A percentile compares a stretch with the other conserved stretches of the same genome.
These are phyloP conservation scores for Fusarium sp. DNA, from an alignment of 2,329 filamentous ascomycete genomes.

Conservation along the genomic window DNA sequence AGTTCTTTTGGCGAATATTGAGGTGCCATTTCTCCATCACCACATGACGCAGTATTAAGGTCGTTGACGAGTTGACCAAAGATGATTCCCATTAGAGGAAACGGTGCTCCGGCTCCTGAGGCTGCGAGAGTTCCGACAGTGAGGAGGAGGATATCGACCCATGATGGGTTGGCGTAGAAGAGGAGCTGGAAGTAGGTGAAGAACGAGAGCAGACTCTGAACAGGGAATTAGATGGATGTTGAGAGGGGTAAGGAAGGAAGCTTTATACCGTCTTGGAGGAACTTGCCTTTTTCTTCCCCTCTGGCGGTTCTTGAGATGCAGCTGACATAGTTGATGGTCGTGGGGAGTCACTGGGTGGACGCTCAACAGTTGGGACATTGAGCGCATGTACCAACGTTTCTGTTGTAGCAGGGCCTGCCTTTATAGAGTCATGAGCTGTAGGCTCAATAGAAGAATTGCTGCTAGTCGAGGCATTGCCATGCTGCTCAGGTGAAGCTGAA, in stretches of 20 bases:
- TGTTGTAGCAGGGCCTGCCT: background rate
- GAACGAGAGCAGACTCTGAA: slow-evolving; percentile 37
- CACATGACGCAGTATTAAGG: slow-evolving; percentile 67
- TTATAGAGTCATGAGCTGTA: background rate
- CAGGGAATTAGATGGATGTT: slow-evolving; percentile 3
- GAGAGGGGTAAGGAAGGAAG: background rate
- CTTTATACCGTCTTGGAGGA: no score
- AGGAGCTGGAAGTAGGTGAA: slow-evolving; percentile 57
- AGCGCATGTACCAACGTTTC: slow-evolving; percentile 2
- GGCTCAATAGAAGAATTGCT: background rate
- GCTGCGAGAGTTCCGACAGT: slow-evolving; percentile 55
- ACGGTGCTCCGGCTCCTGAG: slow-evolving; percentile 68
- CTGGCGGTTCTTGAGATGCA: slow-evolving; percentile 3
- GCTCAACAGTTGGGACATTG: slow-evolving; percentile 1
- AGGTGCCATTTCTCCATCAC: slow-evolving; percentile 38
- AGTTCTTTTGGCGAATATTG: slow-evolving; percentile 44
- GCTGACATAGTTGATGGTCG: slow-evolving; percentile 15
- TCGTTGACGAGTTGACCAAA: slow-evolving; percentile 71
- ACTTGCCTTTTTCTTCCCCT: slow-evolving; percentile 24
- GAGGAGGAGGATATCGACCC: slow-evolving; percentile 55
- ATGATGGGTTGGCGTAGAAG: slow-evolving; percentile 55
- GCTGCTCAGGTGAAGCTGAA: slow-evolving; percentile 2
- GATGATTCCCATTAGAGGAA: slow-evolving; percentile 70
- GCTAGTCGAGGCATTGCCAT: background rate
- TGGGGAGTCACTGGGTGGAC: slow-evolving; percentile 8